Percentiles rank a stretch among this genome's conserved stretches.
These are phyloP conservation scores for Lyophyllum semitale DNA, from an alignment of 768 basidiomycete genomes.

Conservation along the genomic window DNA sequence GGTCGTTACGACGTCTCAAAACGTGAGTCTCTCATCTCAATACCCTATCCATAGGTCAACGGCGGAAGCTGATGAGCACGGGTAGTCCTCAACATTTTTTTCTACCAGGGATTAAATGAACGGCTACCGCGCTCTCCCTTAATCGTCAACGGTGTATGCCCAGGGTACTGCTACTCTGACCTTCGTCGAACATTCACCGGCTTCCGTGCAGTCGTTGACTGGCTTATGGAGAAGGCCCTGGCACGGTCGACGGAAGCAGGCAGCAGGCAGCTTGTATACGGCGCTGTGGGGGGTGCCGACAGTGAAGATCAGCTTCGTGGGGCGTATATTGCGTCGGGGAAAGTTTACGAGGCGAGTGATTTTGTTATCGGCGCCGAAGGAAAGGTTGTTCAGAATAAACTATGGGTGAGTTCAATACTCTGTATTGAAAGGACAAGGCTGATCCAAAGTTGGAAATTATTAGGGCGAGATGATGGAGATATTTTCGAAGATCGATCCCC, in stretches of 20 bases:
- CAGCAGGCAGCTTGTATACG: slow-evolving; percentile 16
- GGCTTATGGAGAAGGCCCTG: slow-evolving; percentile 29
- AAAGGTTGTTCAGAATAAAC: slow-evolving; percentile 9
- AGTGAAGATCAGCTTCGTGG: slow-evolving; percentile 13
- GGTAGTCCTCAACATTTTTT: slow-evolving; percentile 42
- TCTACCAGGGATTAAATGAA: slow-evolving; percentile 35
- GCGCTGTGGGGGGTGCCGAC: slow-evolving; percentile 10
- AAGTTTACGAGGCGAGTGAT: slow-evolving; percentile 15
- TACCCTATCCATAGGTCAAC: neutral
- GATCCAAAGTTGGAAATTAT: neutral
- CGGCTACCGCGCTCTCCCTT: slow-evolving; percentile 28
- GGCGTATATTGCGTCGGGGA: slow-evolving; percentile 12
- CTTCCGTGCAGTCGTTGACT: slow-evolving; percentile 12
- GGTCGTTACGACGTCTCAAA: slow-evolving; percentile 36
- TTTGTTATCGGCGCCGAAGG: slow-evolving; percentile 8
- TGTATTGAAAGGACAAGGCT: neutral
- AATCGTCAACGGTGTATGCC: slow-evolving; percentile 38
- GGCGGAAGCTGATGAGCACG: neutral
- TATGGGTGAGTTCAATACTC: slow-evolving; percentile 15
- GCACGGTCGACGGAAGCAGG: slow-evolving; percentile 24
- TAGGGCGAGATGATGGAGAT: slow-evolving; percentile 15
- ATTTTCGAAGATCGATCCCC: slow-evolving; percentile 11
- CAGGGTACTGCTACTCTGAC: slow-evolving; percentile 42
- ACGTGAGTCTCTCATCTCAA: slow-evolving; percentile 20
- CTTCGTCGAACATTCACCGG: slow-evolving; percentile 29